Percentiles rank a stretch among this genome's conserved stretches.
Evolutionary conservation across 2,329 filamentous ascomycete species (phyloP).

Genomic region (Sporothrix variecibatus): DNA sequence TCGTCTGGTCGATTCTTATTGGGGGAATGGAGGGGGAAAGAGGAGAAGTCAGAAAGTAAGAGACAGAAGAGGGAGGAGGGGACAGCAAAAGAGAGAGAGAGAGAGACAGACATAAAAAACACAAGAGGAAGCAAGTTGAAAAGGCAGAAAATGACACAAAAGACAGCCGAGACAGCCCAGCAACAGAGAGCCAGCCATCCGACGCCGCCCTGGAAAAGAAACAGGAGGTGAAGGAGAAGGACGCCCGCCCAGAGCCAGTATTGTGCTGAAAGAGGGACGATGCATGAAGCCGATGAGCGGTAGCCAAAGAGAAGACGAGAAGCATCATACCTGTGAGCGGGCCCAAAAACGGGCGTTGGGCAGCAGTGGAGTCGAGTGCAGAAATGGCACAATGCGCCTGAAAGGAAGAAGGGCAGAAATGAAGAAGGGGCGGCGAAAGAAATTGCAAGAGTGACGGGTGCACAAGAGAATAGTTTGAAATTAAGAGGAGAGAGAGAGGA

Average conservation of each 20-base stretch:
- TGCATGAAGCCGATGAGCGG: constrained; percentile 12
- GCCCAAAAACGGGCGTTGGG: constrained; percentile 26
- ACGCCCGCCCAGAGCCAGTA: background rate
- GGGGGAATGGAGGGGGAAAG: background rate
- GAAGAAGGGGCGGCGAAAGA: background rate
- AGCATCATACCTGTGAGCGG: constrained; percentile 16
- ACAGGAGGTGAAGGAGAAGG: background rate
- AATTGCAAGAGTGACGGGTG: background rate
- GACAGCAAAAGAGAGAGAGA: background rate
- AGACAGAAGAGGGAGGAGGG: background rate
- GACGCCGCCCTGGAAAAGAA: constrained; percentile 22
- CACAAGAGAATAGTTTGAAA: background rate
- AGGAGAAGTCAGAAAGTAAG: background rate
- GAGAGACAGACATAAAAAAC: background rate
- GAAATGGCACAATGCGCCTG: background rate
- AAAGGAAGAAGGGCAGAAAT: background rate
- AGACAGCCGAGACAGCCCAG: background rate
- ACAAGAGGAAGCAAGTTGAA: background rate
- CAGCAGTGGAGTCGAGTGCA: constrained; percentile 28
- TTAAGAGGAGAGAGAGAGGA: background rate
- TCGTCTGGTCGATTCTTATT: constrained; percentile 19
- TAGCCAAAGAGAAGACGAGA: background rate
- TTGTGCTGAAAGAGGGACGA: constrained; percentile 1
- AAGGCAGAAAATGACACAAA: background rate
- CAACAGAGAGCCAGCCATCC: constrained; percentile 14